A percentile compares a stretch with the other conserved stretches of the same genome.
Conservation (phyloP, 495 filamentous ascomycete genomes). For the Tricharina praecox region DNA sequence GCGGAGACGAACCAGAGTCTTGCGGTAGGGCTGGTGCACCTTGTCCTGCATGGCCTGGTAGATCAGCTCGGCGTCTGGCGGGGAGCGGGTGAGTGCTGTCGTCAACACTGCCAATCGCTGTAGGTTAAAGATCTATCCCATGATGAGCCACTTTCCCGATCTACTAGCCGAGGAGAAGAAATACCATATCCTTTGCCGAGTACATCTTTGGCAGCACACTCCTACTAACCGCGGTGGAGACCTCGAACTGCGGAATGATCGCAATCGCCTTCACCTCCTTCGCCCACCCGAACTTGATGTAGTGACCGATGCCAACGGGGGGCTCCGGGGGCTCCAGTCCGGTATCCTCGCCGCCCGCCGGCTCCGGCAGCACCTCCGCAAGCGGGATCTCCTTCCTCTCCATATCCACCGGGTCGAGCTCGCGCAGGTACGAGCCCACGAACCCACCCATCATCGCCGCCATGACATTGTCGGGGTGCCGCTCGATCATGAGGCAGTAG, state of each 20-base stretch:
- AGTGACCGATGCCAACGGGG: conserved; percentile 80
- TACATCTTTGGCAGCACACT: conserved; percentile 64
- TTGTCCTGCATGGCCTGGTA: conserved; percentile 96
- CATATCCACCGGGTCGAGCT: conserved; percentile 68
- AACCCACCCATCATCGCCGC: conserved; percentile 94
- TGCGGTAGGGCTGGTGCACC: conserved; percentile 86
- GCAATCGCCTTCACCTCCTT: conserved; percentile 86
- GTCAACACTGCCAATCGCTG: conserved; percentile 81
- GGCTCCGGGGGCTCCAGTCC: conserved; percentile 68
- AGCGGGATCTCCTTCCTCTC: conserved; percentile 84
- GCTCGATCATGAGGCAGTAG: conserved; percentile 91
- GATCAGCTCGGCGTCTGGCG: conserved; percentile 83
- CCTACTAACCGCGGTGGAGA: conserved; percentile 73
- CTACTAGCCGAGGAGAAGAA: not conserved
- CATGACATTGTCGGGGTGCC: conserved; percentile 93
- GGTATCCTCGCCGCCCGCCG: conserved; percentile 74
- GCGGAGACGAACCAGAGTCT: conserved; percentile 37
- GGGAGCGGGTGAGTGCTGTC: conserved; percentile 65
- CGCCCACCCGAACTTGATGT: conserved; percentile 80
- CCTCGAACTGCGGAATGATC: conserved; percentile 87
- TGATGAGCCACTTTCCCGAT: conserved; percentile 4
- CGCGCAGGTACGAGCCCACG: conserved; percentile 84
- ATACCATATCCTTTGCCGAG: conserved; percentile 55
- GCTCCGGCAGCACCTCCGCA: conserved; percentile 75
- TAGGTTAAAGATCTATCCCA: conserved; percentile 64